phyloP scores from a whole-genome alignment of 305 asterid genomes.

The Fraxinus velutina region DNA sequence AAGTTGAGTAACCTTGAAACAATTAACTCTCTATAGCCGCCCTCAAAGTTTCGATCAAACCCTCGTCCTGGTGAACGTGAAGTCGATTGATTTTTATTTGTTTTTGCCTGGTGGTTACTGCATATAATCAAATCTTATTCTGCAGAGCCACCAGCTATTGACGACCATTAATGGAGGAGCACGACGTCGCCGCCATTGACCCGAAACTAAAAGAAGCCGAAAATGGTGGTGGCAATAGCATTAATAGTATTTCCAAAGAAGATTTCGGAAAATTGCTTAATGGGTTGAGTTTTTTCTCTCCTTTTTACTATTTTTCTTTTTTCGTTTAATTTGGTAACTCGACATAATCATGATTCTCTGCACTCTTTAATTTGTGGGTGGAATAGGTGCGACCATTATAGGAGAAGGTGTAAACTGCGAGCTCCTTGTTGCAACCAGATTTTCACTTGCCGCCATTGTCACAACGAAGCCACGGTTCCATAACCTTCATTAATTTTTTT shows the following conservation, averaged over 20 bases:
- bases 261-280: conserved; percentile 57
- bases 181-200: conserved; percentile 19
- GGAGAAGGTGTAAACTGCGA: conserved; percentile 76
- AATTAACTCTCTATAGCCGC: background rate
- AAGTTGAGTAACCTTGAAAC: too few species aligned
- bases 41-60: background rate
- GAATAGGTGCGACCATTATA: conserved; percentile 74
- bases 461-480: conserved; percentile 70
- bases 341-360: background rate
- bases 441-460: conserved; percentile 92
- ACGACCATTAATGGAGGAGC: conserved; percentile 34
- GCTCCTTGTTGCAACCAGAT: conserved; percentile 85
- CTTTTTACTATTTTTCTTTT: background rate
- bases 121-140: background rate
- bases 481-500: conserved; percentile 5
- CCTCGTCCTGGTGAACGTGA: background rate
- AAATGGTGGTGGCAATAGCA: conserved; percentile 16
- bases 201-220: background rate
- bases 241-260: conserved; percentile 26
- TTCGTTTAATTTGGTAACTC: background rate
- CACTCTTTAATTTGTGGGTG: background rate
- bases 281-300: conserved; percentile 45
- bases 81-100: background rate
- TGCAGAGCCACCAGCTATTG: conserved; percentile 3
- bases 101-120: background rate